Evolutionary conservation across 129 eudicot species (phyloP).

Genomic region (Chrysanthemum seticuspe): DNA sequence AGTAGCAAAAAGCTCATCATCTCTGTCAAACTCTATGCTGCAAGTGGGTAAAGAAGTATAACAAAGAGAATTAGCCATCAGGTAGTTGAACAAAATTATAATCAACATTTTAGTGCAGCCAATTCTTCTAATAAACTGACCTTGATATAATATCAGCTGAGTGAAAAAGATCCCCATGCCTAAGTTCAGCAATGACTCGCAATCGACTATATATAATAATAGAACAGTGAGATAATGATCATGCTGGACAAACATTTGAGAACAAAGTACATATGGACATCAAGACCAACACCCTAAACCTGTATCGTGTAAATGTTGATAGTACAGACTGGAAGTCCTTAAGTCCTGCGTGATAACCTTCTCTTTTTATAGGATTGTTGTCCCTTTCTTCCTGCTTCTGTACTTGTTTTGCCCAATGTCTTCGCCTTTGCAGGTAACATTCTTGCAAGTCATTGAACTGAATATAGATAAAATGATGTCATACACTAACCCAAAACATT

Average conservation of each 20-base stretch:
- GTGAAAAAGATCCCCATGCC: conserved; percentile 91
- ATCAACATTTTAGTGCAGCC: no score
- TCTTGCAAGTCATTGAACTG: conserved; percentile 93
- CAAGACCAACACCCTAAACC: conserved; percentile 42
- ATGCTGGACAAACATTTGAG: neutral
- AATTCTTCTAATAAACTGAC: conserved; percentile 37
- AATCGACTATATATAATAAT: conserved; percentile 55
- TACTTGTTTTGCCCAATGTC: conserved; percentile 54
- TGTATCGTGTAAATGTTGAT: conserved; percentile 78
- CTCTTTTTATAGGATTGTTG: conserved; percentile 31
- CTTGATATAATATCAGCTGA: conserved; percentile 93
- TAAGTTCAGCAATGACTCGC: conserved; percentile 78
- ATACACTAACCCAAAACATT: neutral
- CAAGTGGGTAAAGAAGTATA: conserved; percentile 7
- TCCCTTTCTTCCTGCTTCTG: conserved; percentile 51
- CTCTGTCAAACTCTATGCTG: conserved; percentile 98
- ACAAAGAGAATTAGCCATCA: neutral
- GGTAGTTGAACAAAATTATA: no score
- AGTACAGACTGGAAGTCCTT: conserved; percentile 85
- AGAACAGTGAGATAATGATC: conserved; percentile 8
- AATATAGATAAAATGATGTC: neutral
- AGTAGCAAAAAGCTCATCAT: conserved; percentile 93
- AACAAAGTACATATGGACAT: neutral
- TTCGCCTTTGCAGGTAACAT: conserved; percentile 84
- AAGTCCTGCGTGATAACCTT: conserved; percentile 66